Percentiles rank a stretch among this genome's conserved stretches.
Conservation (phyloP, 2,329 filamentous ascomycete genomes). For the Fusarium sp. region DNA sequence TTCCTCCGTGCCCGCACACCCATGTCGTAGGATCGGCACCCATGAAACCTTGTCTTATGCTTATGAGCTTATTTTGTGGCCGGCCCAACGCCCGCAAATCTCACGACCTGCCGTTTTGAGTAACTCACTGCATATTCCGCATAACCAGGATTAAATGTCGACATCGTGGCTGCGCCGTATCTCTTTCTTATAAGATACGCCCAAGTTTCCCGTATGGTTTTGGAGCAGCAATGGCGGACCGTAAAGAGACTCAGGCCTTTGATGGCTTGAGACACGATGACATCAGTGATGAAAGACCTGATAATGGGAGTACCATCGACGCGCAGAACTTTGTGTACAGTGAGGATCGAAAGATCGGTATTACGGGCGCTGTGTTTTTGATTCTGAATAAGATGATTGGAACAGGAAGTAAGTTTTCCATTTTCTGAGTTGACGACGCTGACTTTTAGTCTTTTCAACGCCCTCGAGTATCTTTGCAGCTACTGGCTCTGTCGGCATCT, state of each 20-base stretch:
- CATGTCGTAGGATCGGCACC: constrained; percentile 1
- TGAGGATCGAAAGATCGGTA: constrained; percentile 60
- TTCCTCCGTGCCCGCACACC: background rate
- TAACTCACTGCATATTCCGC: constrained; percentile 1
- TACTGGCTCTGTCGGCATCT: constrained; percentile 60
- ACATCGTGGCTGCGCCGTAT: constrained; percentile 5
- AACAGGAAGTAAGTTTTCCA: constrained; percentile 58
- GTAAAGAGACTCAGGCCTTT: constrained; percentile 2
- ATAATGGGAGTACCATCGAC: constrained; percentile 46
- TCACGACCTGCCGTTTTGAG: constrained; percentile 30
- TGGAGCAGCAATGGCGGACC: constrained; percentile 26
- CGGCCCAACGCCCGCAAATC: constrained; percentile 3
- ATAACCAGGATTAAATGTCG: constrained; percentile 25
- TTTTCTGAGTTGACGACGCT: background rate
- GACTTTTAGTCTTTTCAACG: constrained; percentile 60
- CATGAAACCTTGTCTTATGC: constrained; percentile 9
- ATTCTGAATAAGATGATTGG: constrained; percentile 70
- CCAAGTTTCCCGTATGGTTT: rapidly evolving
- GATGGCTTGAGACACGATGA: constrained; percentile 14
- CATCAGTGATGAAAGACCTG: constrained; percentile 35
- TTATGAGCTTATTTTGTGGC: constrained; percentile 34
- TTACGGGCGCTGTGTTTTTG: constrained; percentile 62
- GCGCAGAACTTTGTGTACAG: constrained; percentile 53
- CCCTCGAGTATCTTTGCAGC: constrained; percentile 62
- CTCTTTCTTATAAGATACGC: background rate